Base-by-base conservation (phyloP, 225 moss, liverwort and hornwort genomes). In the Pleurozium schreberi region DNA sequence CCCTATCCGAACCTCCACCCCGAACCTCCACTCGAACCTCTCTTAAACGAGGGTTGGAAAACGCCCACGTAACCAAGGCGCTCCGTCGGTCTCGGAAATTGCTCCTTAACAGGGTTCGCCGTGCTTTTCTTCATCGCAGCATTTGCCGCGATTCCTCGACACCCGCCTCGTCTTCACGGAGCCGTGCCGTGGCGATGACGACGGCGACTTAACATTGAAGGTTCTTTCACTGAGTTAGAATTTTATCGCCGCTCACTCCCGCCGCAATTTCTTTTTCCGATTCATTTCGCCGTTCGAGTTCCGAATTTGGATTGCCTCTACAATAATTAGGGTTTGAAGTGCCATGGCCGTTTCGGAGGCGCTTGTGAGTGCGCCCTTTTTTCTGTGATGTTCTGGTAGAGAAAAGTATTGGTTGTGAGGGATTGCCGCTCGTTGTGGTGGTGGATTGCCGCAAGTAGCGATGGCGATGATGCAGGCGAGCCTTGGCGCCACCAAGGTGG, bases 401-500 rank as follows among this genome's bases (percentile, higher is more conserved):
- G 61, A 50, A 50, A 22, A 55, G 64, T 45, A 30, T 50, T 27
- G 25, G 57, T 79, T 36, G 76, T 76, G 27, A 21, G 36, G 52
- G 52, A 34, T 75, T 75, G 20, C 33, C 50, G 19, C 22, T 67
- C 14, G 64, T 38, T 49, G 36, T n/a, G 83, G 73, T 36, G n/a
- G 43, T 30, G 50, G 11, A 74, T 73, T 57, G 55, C 63, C 13
- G 80, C 63, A 55, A 23, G 36, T 22, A 58, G 88, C 62, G 64
- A 91, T 90, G 93, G 90, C 90, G 90, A 86, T 93, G 93, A 63
- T 83, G 88, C 93, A 93, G 88, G 93, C 90, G 59, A 86, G 92
- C 85, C 86, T 93, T 14, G 93, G 93, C 40, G 89, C 88, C 52
- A 84, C 90, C 45, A 93, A 92, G 88, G 79, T 91, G 68, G 88